Evolutionary conservation across 225 moss, liverwort and hornwort genomes (phyloP).

Genomic region (Asterella californica): DNA sequence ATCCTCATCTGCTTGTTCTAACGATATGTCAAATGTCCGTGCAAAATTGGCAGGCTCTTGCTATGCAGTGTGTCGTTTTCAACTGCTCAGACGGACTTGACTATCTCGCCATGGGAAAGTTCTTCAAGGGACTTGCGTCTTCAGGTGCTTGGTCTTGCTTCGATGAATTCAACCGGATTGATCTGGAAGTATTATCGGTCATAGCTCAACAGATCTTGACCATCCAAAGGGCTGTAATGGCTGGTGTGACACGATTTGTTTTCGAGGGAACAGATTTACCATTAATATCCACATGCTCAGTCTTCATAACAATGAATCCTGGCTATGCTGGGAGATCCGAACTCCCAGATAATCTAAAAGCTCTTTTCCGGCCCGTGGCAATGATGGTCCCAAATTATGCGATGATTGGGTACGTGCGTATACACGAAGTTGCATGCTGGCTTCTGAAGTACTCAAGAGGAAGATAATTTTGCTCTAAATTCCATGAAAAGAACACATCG

Average conservation of each 20-base stretch:
- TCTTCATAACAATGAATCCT: slow-evolving; percentile 86
- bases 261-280: slow-evolving; percentile 76
- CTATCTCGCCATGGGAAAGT: slow-evolving; percentile 82
- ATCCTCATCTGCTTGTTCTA: background rate
- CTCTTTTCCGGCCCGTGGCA: slow-evolving; percentile 74
- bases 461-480: too few species aligned
- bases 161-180: slow-evolving; percentile 80
- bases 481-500: too few species aligned
- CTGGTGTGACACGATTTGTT: slow-evolving; percentile 56
- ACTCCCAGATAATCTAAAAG: slow-evolving; percentile 76
- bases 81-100: slow-evolving; percentile 83
- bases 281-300: slow-evolving; percentile 60
- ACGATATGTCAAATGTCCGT: too few species aligned
- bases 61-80: slow-evolving; percentile 88
- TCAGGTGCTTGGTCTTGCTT: slow-evolving; percentile 84
- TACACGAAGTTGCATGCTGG: background rate
- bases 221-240: slow-evolving; percentile 73
- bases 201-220: slow-evolving; percentile 84
- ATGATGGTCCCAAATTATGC: slow-evolving; percentile 96
- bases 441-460: too few species aligned
- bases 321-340: slow-evolving; percentile 83
- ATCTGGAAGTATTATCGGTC: slow-evolving; percentile 71
- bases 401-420: slow-evolving; percentile 80
- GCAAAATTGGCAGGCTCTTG: slow-evolving; percentile 55
- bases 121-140: slow-evolving; percentile 73